phyloP scores from a whole-genome alignment of 129 eudicot species.

The Flaveria ramosissima region DNA sequence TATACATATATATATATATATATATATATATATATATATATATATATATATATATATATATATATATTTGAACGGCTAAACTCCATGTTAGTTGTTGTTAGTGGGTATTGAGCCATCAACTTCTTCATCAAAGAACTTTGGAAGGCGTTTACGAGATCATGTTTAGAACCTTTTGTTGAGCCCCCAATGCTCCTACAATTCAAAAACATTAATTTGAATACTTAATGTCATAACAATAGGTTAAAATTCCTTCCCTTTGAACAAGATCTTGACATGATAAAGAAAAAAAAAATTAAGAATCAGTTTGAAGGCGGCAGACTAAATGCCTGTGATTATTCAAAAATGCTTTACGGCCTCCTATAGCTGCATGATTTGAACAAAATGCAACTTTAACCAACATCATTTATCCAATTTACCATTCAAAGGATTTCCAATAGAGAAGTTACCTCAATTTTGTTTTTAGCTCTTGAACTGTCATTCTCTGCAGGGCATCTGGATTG shows the following conservation, averaged over 20 bases:
- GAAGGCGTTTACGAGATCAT: slow-evolving; percentile 59
- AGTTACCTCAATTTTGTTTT: slow-evolving; percentile 47
- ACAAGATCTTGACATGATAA: slow-evolving; percentile 16
- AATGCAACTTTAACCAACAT: slow-evolving; percentile 1
- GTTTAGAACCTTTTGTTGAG: slow-evolving; percentile 66
- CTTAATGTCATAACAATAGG: background rate
- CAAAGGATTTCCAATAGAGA: background rate
- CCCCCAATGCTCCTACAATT: slow-evolving; percentile 65
- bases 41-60: no score
- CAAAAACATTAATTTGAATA: slow-evolving; percentile 19
- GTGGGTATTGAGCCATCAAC: slow-evolving; percentile 50
- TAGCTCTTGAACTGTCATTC: slow-evolving; percentile 62
- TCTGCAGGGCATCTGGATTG: slow-evolving; percentile 34
- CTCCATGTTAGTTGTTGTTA: no score
- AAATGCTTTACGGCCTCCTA: no score
- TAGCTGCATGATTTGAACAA: no score
- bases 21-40: no score
- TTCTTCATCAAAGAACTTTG: slow-evolving; percentile 38
- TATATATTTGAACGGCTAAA: no score
- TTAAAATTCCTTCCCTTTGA: background rate
- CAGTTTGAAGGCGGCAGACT: background rate
- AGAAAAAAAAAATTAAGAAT: background rate
- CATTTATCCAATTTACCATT: background rate
- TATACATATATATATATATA: no score
- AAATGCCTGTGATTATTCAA: background rate